Evolutionary conservation across 441 rosid species (phyloP), one percentile per base, ranked within the genome.

Genomic region (Metrosideros polymorpha): DNA sequence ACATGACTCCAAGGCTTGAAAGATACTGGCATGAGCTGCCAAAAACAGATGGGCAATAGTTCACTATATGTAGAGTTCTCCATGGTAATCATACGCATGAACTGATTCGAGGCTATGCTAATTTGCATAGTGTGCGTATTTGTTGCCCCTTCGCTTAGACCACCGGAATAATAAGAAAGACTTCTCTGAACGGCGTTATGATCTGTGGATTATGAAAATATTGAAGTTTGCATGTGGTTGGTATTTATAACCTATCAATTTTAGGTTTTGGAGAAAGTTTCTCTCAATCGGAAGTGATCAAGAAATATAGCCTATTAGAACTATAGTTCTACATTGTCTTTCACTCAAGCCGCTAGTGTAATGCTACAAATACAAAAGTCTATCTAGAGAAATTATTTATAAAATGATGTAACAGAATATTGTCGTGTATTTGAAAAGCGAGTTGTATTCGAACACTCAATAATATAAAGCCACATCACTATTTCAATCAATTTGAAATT

Each of bases 261-360:
- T 12, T 27, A n/a, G 17, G 10, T 6, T 59, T 29, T 3, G 1
- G 2, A 59, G 39, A 59, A 59, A 35, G 47, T 35, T 24, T 27
- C 6, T 6, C 27, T 1, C 2, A 1, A 5, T 7, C 4, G 3
- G 25, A 39, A 2, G 4, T 22, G 47, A 71, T 39, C 8, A 1
- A 71, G 9, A 71, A 10, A 35, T 39, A 22, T 39, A 9, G 2
- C n/a, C 47, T 17, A 9, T 35, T 22, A 22, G 2, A 12, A 35
- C 9, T 71, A 9, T 18, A 19, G 47, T 24, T 71, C 2, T 2
- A 6, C 15, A 25, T 71, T 1, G n/a, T 15, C 15, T 19, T 71
- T 71, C 22, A 2, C 79, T 22, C 15, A 1, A 39, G 5, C 9
- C 1, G 7, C n/a, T 19, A 19, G 2, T 3, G 12, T 18, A 17